phyloP scores from a whole-genome alignment of 2,329 filamentous ascomycete genomes.

The Alternaria atra region DNA sequence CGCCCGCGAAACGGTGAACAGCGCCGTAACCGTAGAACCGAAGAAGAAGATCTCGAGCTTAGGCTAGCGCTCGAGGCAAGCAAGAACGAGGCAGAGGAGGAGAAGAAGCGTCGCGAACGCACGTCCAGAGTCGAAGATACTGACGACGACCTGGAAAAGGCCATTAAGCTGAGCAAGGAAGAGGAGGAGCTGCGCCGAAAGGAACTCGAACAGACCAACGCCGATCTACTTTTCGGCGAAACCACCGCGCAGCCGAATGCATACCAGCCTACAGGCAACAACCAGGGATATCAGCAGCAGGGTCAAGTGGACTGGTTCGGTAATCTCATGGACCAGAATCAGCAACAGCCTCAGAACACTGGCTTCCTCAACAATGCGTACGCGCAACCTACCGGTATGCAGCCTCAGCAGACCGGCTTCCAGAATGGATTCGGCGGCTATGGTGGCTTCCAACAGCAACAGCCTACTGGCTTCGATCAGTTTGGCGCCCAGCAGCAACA shows the following conservation, averaged over 20 bases:
- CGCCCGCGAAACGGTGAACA: conserved; percentile 51
- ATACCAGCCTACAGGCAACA: conserved; percentile 86
- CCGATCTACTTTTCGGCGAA: conserved; percentile 88
- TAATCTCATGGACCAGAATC: conserved; percentile 82
- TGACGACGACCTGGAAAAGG: conserved; percentile 92
- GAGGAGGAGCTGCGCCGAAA: conserved; percentile 89
- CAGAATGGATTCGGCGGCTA: conserved; percentile 77
- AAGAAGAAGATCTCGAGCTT: conserved; percentile 88
- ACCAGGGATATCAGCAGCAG: conserved; percentile 97
- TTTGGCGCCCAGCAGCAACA: conserved; percentile 45
- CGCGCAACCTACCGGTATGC: conserved; percentile 80
- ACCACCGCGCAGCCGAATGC: conserved; percentile 69
- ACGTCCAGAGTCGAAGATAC: conserved; percentile 59
- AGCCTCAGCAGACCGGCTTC: conserved; percentile 69
- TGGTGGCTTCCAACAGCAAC: conserved; percentile 57
- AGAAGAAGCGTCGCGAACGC: conserved; percentile 73
- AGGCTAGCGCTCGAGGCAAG: conserved; percentile 91
- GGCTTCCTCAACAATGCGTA: conserved; percentile 74
- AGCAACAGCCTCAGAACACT: conserved; percentile 68
- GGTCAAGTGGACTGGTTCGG: conserved; percentile 96
- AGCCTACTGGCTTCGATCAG: conserved; percentile 75
- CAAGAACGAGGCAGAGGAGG: conserved; percentile 93
- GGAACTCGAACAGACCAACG: conserved; percentile 87
- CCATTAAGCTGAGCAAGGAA: conserved; percentile 91
- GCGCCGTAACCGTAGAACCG: conserved; percentile 65